Evolutionary conservation across 805 yeast genomes (phyloP).

Genomic region (Tetrapisispora namnaoensis): DNA sequence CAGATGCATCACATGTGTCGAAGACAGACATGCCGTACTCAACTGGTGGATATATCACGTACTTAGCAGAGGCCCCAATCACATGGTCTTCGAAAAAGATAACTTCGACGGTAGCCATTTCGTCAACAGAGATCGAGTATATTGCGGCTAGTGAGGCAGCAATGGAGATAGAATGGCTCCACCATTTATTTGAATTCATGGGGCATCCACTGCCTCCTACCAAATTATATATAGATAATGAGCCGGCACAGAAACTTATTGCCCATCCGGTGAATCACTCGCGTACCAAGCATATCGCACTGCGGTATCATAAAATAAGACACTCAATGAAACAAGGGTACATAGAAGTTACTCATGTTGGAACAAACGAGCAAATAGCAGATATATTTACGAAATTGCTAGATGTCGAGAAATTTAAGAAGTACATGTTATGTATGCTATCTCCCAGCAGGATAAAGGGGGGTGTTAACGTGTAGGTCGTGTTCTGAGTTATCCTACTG

Average conservation of each 20-base stretch:
- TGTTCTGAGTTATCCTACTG: too few species aligned
- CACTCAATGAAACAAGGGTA: slow-evolving; percentile 1
- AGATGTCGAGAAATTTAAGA: too few species aligned
- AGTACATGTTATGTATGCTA: too few species aligned
- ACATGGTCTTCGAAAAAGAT: slow-evolving; percentile 11
- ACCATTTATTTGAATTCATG: slow-evolving; percentile 3
- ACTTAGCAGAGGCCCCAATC: slow-evolving; percentile 5
- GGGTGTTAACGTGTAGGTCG: too few species aligned
- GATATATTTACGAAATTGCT: slow-evolving; percentile 5
- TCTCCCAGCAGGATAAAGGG: too few species aligned
- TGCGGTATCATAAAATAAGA: slow-evolving; percentile 6
- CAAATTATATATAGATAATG: slow-evolving; percentile 3
- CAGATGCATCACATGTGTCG: slow-evolving; percentile 8
- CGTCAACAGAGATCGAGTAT: slow-evolving; percentile 8
- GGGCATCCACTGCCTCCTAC: background rate
- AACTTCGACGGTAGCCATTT: slow-evolving; percentile 4
- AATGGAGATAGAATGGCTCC: slow-evolving; percentile 5
- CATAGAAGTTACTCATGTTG: slow-evolving; percentile 1
- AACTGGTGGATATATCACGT: slow-evolving; percentile 8
- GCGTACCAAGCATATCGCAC: slow-evolving; percentile 7
- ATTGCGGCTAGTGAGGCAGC: slow-evolving; percentile 7
- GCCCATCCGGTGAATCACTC: slow-evolving; percentile 4
- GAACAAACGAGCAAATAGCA: slow-evolving; percentile 5
- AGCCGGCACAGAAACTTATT: slow-evolving; percentile 4
- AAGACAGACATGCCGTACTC: slow-evolving; percentile 5